A percentile compares a stretch with the other conserved stretches of the same genome.
Evolutionary conservation across 441 rosid species (phyloP).

Genomic region (Gossypium trilobum): DNA sequence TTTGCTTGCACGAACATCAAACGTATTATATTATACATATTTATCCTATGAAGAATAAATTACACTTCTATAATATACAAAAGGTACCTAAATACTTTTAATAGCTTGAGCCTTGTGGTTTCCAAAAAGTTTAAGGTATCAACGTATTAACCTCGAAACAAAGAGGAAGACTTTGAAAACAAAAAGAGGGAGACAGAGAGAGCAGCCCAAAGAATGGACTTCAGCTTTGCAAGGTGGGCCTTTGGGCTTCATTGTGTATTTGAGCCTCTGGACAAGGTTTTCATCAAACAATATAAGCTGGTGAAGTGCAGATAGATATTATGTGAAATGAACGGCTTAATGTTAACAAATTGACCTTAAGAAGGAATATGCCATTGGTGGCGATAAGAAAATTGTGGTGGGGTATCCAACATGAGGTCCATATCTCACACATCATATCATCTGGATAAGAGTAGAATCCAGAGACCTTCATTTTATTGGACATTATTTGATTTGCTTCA

Average conservation of each 20-base stretch:
- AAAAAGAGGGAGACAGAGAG: not conserved
- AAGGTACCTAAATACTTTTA: no score
- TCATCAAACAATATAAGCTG: not conserved
- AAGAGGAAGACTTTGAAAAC: not conserved
- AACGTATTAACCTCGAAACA: not conserved
- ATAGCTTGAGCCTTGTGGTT: no score
- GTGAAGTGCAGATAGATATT: not conserved
- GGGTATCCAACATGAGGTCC: conserved; percentile 31
- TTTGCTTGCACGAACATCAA: no score
- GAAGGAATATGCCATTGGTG: not conserved
- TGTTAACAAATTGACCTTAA: not conserved
- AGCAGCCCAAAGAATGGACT: not conserved
- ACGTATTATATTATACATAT: no score
- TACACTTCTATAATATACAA: no score
- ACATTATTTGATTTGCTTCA: conserved; percentile 20
- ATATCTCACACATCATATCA: conserved; percentile 27
- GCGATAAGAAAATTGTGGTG: conserved; percentile 7
- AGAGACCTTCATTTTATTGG: conserved; percentile 36
- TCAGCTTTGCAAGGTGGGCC: not conserved
- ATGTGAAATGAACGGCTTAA: not conserved
- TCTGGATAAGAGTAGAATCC: conserved; percentile 63
- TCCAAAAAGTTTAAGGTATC: not conserved
- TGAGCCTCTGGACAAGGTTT: not conserved
- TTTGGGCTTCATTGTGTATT: not conserved
- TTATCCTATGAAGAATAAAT: no score